phyloP scores from a whole-genome alignment of 805 yeast genomes.

The Phaffomyces thermotolerans region DNA sequence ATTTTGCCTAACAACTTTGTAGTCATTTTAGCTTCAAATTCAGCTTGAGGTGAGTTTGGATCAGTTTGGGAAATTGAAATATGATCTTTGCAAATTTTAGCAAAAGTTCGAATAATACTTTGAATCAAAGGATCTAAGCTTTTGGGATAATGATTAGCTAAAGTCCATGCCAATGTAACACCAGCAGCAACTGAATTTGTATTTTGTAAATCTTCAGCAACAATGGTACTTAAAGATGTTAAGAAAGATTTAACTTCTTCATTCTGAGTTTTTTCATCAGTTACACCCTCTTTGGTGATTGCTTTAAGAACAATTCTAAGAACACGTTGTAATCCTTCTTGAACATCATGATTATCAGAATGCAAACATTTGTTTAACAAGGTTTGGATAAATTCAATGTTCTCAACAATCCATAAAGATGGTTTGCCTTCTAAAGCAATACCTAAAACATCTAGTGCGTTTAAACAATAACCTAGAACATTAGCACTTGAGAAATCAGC shows the following conservation, averaged over 20 bases:
- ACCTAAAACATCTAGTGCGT: conserved; percentile 84
- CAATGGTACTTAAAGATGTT: conserved; percentile 52
- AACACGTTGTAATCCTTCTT: conserved; percentile 74
- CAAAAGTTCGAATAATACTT: conserved; percentile 76
- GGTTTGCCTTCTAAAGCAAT: conserved; percentile 76
- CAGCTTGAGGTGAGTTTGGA: conserved; percentile 32
- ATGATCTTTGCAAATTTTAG: conserved; percentile 85
- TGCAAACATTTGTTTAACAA: conserved; percentile 75
- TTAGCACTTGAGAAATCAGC: conserved; percentile 67
- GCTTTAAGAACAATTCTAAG: conserved; percentile 63
- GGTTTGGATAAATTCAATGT: conserved; percentile 60
- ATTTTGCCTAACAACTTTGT: conserved; percentile 70
- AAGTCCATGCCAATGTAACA: conserved; percentile 73
- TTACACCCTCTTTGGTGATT: conserved; percentile 38
- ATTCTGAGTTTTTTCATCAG: conserved; percentile 47
- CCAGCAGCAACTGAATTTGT: conserved; percentile 83
- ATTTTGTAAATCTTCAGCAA: conserved; percentile 69
- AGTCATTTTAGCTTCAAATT: conserved; percentile 74
- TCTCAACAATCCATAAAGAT: conserved; percentile 70
- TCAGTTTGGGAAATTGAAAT: conserved; percentile 45
- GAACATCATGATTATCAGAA: conserved; percentile 80
- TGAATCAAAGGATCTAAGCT: conserved; percentile 71
- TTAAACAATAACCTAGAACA: conserved; percentile 71
- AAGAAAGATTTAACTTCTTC: conserved; percentile 61
- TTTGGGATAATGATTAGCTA: conserved; percentile 67